phyloP scores from a whole-genome alignment of 305 asterid species.

The Fraxinus velutina region DNA sequence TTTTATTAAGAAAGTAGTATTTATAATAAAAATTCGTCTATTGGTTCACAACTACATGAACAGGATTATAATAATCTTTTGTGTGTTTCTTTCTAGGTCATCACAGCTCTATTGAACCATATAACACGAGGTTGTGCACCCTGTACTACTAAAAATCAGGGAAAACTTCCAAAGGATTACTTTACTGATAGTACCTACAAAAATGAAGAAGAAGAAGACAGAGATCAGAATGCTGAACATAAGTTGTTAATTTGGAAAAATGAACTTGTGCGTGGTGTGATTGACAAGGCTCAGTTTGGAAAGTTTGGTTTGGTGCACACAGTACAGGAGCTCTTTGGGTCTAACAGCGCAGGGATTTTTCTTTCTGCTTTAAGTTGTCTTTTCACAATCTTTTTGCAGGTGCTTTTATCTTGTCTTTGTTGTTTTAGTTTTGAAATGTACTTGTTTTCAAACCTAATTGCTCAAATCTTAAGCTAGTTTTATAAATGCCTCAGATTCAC shows the following conservation, averaged over 20 bases:
- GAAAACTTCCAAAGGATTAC: slow-evolving; percentile 71
- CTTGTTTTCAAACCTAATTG: slow-evolving; percentile 18
- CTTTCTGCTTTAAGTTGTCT: slow-evolving; percentile 89
- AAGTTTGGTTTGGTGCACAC: slow-evolving; percentile 93
- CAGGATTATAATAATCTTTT: slow-evolving; percentile 9
- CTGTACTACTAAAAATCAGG: slow-evolving; percentile 74
- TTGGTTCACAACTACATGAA: not conserved
- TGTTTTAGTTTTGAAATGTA: slow-evolving; percentile 10
- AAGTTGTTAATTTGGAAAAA: slow-evolving; percentile 77
- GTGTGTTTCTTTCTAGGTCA: slow-evolving; percentile 49
- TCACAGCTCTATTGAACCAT: slow-evolving; percentile 78
- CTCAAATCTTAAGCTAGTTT: slow-evolving; percentile 14
- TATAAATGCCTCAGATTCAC: slow-evolving; percentile 49
- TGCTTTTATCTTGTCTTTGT: slow-evolving; percentile 28
- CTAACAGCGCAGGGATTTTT: slow-evolving; percentile 80
- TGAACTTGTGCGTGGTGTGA: slow-evolving; percentile 91
- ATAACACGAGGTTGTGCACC: slow-evolving; percentile 79
- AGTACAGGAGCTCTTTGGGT: slow-evolving; percentile 92
- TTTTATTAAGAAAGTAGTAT: not conserved
- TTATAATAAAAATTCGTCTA: not conserved
- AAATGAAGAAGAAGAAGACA: slow-evolving; percentile 48
- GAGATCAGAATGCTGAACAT: slow-evolving; percentile 70
- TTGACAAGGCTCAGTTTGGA: slow-evolving; percentile 98
- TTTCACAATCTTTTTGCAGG: slow-evolving; percentile 91
- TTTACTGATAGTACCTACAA: slow-evolving; percentile 38